These are phyloP conservation scores for Trichoderma brevicompactum DNA, from an alignment of 2,329 filamentous ascomycete species.

Conservation along the genomic window DNA sequence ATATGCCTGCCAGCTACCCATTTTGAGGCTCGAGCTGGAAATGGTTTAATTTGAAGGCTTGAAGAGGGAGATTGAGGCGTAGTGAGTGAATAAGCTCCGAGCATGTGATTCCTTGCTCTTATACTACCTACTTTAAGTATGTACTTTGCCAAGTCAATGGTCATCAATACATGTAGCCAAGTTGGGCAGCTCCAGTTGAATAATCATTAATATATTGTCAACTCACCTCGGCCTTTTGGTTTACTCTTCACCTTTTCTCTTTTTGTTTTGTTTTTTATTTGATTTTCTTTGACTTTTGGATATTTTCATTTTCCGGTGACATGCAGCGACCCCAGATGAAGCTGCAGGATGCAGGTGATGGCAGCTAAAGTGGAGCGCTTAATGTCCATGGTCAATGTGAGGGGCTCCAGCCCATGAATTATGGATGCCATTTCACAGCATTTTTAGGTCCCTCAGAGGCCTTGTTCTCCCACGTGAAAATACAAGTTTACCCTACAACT, in stretches of 20 bases:
- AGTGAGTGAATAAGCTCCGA: background rate
- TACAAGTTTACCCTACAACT: background rate
- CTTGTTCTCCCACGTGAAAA: background rate
- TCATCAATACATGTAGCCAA: background rate
- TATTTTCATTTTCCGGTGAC: too few relatives aligned
- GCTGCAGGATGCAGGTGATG: constrained; percentile 16
- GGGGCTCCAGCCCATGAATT: too few relatives aligned
- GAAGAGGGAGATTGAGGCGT: background rate
- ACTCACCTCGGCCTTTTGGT: too few relatives aligned
- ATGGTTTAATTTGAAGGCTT: background rate
- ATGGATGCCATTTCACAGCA: too few relatives aligned
- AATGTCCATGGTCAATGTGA: background rate
- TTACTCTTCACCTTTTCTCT: background rate
- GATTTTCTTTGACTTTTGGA: background rate
- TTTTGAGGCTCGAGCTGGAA: background rate
- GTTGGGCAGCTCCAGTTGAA: background rate
- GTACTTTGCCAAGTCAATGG: background rate
- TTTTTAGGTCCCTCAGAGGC: too few relatives aligned
- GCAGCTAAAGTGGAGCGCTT: background rate
- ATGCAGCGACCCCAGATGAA: background rate
- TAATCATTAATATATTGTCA: background rate
- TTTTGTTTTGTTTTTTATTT: too few relatives aligned
- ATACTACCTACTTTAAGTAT: background rate
- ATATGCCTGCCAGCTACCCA: constrained; percentile 35
- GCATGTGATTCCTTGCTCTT: background rate